phyloP scores from a whole-genome alignment of 2,329 filamentous ascomycete species.

The Talaromyces piceae region DNA sequence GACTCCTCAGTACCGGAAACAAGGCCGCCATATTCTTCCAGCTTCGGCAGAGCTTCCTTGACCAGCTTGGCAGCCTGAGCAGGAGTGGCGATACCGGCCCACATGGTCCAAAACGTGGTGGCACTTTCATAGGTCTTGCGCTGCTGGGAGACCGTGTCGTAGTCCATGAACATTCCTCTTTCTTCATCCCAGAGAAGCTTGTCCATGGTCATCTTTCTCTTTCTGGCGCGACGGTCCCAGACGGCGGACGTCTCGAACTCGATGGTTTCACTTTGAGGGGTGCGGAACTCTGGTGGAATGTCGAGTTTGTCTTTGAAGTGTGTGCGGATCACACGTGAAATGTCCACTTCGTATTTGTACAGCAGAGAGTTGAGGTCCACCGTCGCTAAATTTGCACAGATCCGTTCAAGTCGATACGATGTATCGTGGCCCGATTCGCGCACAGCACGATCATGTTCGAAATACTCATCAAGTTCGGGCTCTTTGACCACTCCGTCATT shows the following conservation, averaged over 20 bases:
- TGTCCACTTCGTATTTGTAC: conserved; percentile 96
- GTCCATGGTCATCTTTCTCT: conserved; percentile 77
- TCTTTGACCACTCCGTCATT: conserved; percentile 69
- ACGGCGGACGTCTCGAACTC: conserved; percentile 72
- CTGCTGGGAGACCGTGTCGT: conserved; percentile 74
- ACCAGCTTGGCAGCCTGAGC: conserved; percentile 82
- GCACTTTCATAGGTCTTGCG: conserved; percentile 80
- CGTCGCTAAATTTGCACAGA: conserved; percentile 82
- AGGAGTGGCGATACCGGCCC: conserved; percentile 82
- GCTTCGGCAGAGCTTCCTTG: conserved; percentile 69
- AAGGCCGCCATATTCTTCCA: conserved; percentile 81
- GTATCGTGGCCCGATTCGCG: conserved; percentile 97
- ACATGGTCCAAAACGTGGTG: conserved; percentile 96
- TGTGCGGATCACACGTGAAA: conserved; percentile 74
- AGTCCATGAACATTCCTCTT: conserved; percentile 96
- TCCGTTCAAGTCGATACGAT: conserved; percentile 80
- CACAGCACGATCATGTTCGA: conserved; percentile 89
- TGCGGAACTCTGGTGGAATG: conserved; percentile 78
- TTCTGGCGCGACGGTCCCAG: conserved; percentile 85
- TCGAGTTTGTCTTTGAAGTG: conserved; percentile 74
- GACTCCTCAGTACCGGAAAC: conserved; percentile 86
- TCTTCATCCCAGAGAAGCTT: conserved; percentile 90
- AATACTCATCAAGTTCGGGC: conserved; percentile 89
- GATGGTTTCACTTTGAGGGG: conserved; percentile 55
- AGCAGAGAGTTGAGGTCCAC: conserved; percentile 91